Base-by-base conservation (phyloP, 164 flowering plant genomes). In the Akebia trifoliata region DNA sequence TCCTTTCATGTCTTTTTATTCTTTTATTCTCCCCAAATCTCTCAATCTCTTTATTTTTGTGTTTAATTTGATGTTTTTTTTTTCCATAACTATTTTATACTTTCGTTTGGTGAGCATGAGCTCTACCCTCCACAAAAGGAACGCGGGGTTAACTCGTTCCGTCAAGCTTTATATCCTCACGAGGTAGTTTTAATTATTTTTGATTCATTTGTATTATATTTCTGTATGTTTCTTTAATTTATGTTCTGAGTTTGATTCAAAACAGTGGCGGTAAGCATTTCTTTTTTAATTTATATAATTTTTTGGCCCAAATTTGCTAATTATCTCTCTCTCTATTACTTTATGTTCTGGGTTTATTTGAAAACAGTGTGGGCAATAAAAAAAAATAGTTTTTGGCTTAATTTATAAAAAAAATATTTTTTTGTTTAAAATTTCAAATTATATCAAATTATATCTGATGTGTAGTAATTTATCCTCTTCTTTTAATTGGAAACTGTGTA, bases 221-320 rank as follows among this genome's bases (percentile, higher is more conserved):
- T 24, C 0, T 31, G 28, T n/a, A 29, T 50, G 54, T 15, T n/a
- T n/a, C 9, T 24, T 31, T 50, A 20, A 6, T 3, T 8, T 59
- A 35, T 26, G 24, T 39, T 17, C n/a, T 38, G 46, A 37, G 29
- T 39, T 58, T 59, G 26, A 21, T 48, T 47, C 40, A 20, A 36
- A 64, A 61, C 85, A 91, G 98, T 92, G 95, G 65, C 77, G 96
- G 43, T 91, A 83, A 66, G 84, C 85, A n/a, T n/a, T n/a, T n/a
- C n/a, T n/a, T n/a, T n/a, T n/a, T n/a, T n/a, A n/a, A n/a, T n/a
- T n/a, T n/a, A n/a, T n/a, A n/a, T n/a, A n/a, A n/a, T n/a, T n/a
- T n/a, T n/a, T n/a, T n/a, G n/a, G n/a, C n/a, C n/a, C n/a, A n/a
- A n/a, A n/a, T n/a, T n/a, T n/a, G n/a, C n/a, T n/a, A n/a, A n/a